A percentile compares a stretch with the other conserved stretches of the same genome.
Evolutionary conservation across 306 rosid genomes (phyloP).

Genomic region (Lupinus albus): DNA sequence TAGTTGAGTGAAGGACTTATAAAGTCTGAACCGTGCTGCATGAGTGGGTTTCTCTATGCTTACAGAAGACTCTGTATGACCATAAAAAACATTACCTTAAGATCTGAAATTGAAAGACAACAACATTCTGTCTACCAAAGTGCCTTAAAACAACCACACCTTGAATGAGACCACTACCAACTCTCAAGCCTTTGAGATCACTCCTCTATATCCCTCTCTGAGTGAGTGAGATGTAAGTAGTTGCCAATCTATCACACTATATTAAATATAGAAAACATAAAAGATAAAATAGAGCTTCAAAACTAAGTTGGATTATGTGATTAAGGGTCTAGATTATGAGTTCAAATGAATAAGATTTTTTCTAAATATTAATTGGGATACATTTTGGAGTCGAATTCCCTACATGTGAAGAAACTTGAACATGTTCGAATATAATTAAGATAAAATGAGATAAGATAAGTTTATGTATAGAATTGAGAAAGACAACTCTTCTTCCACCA

Average conservation of each 20-base stretch:
- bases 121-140: slow-evolving; percentile 49
- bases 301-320: too few relatives aligned
- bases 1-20: slow-evolving; percentile 28
- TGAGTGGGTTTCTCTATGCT: slow-evolving; percentile 4
- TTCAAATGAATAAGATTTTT: too few relatives aligned
- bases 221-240: slow-evolving; percentile 43
- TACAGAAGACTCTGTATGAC: neutral
- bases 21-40: neutral
- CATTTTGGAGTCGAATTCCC: too few relatives aligned
- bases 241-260: slow-evolving; percentile 39
- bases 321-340: too few relatives aligned
- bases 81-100: slow-evolving; percentile 34
- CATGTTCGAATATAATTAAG: too few relatives aligned
- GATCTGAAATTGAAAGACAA: slow-evolving; percentile 42
- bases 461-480: slow-evolving; percentile 59
- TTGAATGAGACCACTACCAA: slow-evolving; percentile 60
- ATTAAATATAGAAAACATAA: neutral
- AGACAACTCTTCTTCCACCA: slow-evolving; percentile 69
- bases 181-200: slow-evolving; percentile 67
- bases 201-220: slow-evolving; percentile 54
- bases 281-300: neutral
- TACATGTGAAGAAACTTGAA: too few relatives aligned
- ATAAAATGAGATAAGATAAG: too few relatives aligned
- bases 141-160: slow-evolving; percentile 35
- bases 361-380: too few relatives aligned